Evolutionary conservation across 495 filamentous ascomycete genomes (phyloP).

Genomic region (Chlorociboria aeruginascens): DNA sequence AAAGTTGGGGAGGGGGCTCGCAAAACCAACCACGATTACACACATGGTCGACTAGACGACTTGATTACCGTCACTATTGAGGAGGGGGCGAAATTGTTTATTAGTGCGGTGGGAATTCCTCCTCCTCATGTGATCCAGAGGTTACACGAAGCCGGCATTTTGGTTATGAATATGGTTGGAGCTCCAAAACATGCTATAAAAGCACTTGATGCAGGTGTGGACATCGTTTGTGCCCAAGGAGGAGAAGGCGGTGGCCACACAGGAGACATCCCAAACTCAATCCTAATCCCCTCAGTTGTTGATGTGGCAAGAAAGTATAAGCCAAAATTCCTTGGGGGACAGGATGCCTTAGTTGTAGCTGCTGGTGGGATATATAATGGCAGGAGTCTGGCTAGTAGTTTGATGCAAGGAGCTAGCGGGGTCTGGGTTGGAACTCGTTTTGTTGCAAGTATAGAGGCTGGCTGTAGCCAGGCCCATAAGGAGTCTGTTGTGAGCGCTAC

Average conservation of each 20-base stretch:
- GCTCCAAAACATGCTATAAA: constrained; percentile 78
- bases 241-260: constrained; percentile 83
- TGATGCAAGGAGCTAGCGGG: constrained; percentile 63
- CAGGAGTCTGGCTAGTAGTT: constrained; percentile 50
- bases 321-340: constrained; percentile 34
- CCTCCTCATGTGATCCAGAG: constrained; percentile 53
- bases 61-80: constrained; percentile 69
- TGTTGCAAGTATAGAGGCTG: constrained; percentile 67
- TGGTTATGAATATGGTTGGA: constrained; percentile 95
- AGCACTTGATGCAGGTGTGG: constrained; percentile 66
- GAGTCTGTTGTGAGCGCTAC: constrained; percentile 60
- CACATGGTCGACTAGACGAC: constrained; percentile 68
- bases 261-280: constrained; percentile 58
- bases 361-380: constrained; percentile 68
- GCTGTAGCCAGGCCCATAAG: constrained; percentile 68
- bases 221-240: constrained; percentile 79
- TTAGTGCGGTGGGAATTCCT: constrained; percentile 73
- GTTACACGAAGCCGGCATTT: constrained; percentile 61
- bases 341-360: constrained; percentile 56
- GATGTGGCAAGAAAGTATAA: constrained; percentile 56
- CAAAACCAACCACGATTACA: constrained; percentile 90
- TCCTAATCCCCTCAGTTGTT: constrained; percentile 64
- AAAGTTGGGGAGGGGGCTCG: constrained; percentile 69
- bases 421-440: constrained; percentile 85
- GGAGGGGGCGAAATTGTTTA: constrained; percentile 69